These are phyloP conservation scores for Vitis rupestris DNA, from an alignment of 164 flowering plant genomes.

Conservation along the genomic window DNA sequence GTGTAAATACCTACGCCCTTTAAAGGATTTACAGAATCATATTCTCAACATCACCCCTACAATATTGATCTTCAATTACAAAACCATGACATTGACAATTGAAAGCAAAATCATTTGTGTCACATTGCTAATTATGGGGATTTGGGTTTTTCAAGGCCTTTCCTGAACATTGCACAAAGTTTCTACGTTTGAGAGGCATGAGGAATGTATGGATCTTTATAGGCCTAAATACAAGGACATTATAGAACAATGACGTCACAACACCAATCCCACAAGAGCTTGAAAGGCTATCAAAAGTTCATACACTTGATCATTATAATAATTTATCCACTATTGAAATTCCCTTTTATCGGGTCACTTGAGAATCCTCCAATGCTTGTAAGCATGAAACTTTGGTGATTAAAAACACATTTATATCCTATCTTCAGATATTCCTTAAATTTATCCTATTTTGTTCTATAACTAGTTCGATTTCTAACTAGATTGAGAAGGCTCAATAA, in stretches of 20 bases:
- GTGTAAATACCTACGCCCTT: too few relatives aligned
- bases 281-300: slow-evolving; percentile 70
- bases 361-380: slow-evolving; percentile 76
- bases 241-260: slow-evolving; percentile 81
- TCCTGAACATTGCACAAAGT: too few relatives aligned
- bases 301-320: slow-evolving; percentile 77
- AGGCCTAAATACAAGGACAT: background rate
- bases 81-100: too few relatives aligned
- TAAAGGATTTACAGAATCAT: too few relatives aligned
- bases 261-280: slow-evolving; percentile 77
- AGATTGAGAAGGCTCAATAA: slow-evolving; percentile 85
- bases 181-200: too few relatives aligned
- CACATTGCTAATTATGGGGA: too few relatives aligned
- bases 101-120: too few relatives aligned
- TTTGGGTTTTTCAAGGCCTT: too few relatives aligned
- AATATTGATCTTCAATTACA: too few relatives aligned
- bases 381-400: slow-evolving; percentile 22
- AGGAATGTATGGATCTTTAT: too few relatives aligned
- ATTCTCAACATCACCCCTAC: too few relatives aligned
- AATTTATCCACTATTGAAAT: slow-evolving; percentile 64
- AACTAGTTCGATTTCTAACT: slow-evolving; percentile 21
- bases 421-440: too few relatives aligned
- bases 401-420: background rate
- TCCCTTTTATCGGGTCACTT: slow-evolving; percentile 61
- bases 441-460: background rate